These are phyloP conservation scores for Trametes sp. DNA, from an alignment of 1,284 basidiomycete genomes.

Conservation along the genomic window DNA sequence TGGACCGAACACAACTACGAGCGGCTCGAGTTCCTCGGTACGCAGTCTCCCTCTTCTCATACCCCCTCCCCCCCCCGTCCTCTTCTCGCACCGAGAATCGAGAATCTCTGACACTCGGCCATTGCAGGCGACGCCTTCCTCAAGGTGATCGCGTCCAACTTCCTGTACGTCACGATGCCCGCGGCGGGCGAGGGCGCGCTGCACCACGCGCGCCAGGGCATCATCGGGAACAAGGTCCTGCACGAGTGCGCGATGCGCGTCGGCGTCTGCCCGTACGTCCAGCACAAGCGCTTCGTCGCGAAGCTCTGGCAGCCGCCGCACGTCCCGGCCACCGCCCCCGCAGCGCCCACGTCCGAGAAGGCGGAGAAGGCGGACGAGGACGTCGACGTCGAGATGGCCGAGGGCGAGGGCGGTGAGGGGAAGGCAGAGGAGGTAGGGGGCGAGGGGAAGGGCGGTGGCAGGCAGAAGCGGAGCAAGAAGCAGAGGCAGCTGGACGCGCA, in stretches of 20 bases:
- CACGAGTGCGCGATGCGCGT: conserved; percentile 59
- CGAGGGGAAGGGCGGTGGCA: conserved; percentile 13
- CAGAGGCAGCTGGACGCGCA: conserved; percentile 56
- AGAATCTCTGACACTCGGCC: too few relatives aligned
- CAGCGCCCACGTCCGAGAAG: neutral
- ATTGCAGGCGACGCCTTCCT: conserved; percentile 78
- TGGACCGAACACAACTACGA: conserved; percentile 79
- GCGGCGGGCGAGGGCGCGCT: conserved; percentile 66
- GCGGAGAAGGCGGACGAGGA: conserved; percentile 15
- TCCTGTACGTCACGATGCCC: conserved; percentile 75
- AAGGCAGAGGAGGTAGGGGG: conserved; percentile 4
- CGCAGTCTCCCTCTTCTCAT: conserved; percentile 7
- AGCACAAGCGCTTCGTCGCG: conserved; percentile 70
- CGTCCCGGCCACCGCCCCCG: neutral
- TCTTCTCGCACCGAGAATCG: too few relatives aligned
- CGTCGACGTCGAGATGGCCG: conserved; percentile 22
- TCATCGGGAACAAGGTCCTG: conserved; percentile 78
- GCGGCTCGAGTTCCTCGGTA: conserved; percentile 81
- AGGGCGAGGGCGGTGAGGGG: conserved; percentile 1
- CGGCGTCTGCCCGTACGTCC: conserved; percentile 73
- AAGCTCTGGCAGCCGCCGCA: conserved; percentile 63
- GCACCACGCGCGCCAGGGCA: conserved; percentile 66
- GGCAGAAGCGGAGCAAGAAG: conserved; percentile 46
- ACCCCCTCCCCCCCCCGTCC: conserved; percentile 13
- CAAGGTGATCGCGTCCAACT: conserved; percentile 78